A percentile compares a stretch with the other conserved stretches of the same genome.
Conservation (phyloP, 2,329 filamentous ascomycete genomes). For the Setomelanomma holmii region DNA sequence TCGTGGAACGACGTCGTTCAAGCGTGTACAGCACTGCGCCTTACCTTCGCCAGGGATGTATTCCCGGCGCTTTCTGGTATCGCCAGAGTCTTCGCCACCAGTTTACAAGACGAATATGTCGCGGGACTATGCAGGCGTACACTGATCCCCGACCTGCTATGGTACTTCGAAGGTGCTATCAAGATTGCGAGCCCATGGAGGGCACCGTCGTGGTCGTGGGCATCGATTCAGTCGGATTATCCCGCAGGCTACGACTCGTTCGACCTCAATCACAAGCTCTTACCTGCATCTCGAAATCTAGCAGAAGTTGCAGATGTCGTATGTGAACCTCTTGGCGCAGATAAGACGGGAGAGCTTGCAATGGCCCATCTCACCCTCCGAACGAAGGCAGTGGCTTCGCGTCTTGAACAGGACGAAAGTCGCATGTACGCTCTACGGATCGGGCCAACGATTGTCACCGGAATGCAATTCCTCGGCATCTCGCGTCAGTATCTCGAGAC, state of each 20-base stretch:
- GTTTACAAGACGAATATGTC: not conserved
- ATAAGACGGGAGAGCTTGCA: not conserved
- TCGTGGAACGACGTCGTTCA: not conserved
- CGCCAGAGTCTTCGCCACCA: not conserved
- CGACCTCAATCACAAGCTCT: not conserved
- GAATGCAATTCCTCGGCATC: too few species aligned
- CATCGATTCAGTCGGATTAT: too few species aligned
- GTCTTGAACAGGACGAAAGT: not conserved
- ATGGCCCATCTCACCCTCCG: not conserved
- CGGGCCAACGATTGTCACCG: too few species aligned
- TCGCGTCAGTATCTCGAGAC: too few species aligned
- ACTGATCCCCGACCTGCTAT: not conserved
- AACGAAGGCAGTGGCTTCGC: not conserved
- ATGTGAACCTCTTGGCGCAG: not conserved
- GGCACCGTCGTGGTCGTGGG: conserved; percentile 6
- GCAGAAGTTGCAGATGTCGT: not conserved
- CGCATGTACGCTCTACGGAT: too few species aligned
- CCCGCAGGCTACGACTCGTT: too few species aligned
- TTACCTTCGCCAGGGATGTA: not conserved
- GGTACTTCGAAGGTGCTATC: not conserved
- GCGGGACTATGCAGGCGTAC: not conserved
- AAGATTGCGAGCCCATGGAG: not conserved
- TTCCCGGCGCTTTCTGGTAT: conserved; percentile 2
- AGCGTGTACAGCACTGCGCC: not conserved
- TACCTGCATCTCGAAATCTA: not conserved